Conservation (phyloP, 306 rosid genomes). For the Begonia loranthoides region DNA sequence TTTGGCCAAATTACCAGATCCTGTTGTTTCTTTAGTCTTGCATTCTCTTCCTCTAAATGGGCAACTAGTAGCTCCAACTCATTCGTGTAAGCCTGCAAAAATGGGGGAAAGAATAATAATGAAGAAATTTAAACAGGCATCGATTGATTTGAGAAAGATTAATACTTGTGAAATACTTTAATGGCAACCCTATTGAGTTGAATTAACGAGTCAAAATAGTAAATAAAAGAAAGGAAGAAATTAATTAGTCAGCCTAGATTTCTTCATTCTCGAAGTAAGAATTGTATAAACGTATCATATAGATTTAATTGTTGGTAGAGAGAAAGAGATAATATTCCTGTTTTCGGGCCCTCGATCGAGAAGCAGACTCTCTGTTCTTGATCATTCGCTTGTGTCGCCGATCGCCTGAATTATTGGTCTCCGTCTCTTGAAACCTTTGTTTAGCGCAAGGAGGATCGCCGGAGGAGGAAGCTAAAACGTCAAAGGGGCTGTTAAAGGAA, state of each 20-base stretch:
- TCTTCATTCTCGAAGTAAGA: too few species aligned
- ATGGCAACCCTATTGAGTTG: too few species aligned
- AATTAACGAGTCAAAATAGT: too few species aligned
- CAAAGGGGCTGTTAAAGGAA: conserved; percentile 4
- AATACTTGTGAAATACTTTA: not conserved
- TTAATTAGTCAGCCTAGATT: too few species aligned
- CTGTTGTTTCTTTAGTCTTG: conserved; percentile 45
- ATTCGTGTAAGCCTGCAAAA: conserved; percentile 65
- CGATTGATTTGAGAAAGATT: not conserved
- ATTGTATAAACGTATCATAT: too few species aligned
- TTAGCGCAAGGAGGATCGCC: conserved; percentile 22
- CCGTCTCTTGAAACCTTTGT: conserved; percentile 19
- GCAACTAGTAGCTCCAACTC: conserved; percentile 58
- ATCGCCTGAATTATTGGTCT: conserved; percentile 10
- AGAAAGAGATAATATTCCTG: conserved; percentile 33
- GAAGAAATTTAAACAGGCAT: not conserved
- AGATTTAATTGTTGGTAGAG: too few species aligned
- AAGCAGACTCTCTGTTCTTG: conserved; percentile 89
- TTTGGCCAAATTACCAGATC: conserved; percentile 27
- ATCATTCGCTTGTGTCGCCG: conserved; percentile 69
- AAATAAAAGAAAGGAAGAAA: too few species aligned
- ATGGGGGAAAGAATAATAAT: not conserved
- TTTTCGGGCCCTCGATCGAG: conserved; percentile 83
- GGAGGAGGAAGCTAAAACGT: conserved; percentile 6
- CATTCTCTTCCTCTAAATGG: conserved; percentile 47